Base-by-base conservation (phyloP, 2,329 filamentous ascomycete genomes). In the Fusarium nanum region DNA sequence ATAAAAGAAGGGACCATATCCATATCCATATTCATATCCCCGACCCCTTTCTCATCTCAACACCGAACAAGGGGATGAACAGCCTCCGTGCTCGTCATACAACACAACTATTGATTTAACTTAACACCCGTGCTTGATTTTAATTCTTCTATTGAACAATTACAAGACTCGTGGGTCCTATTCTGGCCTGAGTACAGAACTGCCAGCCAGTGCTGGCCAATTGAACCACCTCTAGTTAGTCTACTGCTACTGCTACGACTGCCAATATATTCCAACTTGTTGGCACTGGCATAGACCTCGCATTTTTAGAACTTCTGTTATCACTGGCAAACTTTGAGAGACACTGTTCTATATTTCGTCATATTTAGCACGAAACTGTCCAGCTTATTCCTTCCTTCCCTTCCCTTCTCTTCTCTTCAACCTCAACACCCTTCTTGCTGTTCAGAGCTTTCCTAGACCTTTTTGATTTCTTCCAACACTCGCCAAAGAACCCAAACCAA, bases 1-100 rank as follows among this genome's bases (percentile, higher is more conserved):
- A 52, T 41, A 52, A 52, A 52, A 52, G 48, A 41, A 37, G 34
- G 5, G n/a, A 44, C 25, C 37, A 32, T 30, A 49, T 30, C 30
- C 30, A 32, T 32, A 32, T 32, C 30, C 28, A 32, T 32, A 32
- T 32, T 20, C 12, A 37, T 37, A 37, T 37, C 34, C 34, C 18
- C 23, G 23, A 14, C 62, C 56, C 64, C 45, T 67, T 67, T 62
- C 62, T 62, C 56, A 50, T 42, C 46, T 22, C 28, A 20, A 41
- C 41, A 42, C 32, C 32, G 42, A 62, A 56, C 28, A 42, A 13
- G 25, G 41, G 14, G 46, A 42, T 18, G n/a, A 47, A 48, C 23
- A 48, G 28, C n/a, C 25, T 42, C 23, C 7, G 10, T 23, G 7
- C 30, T 46, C 13, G 13, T 53, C 23, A 23, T 37, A 57, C 23